Evolutionary conservation across 108 stramenopile genomes (phyloP).

Genomic region (Skeletonema costatum): DNA sequence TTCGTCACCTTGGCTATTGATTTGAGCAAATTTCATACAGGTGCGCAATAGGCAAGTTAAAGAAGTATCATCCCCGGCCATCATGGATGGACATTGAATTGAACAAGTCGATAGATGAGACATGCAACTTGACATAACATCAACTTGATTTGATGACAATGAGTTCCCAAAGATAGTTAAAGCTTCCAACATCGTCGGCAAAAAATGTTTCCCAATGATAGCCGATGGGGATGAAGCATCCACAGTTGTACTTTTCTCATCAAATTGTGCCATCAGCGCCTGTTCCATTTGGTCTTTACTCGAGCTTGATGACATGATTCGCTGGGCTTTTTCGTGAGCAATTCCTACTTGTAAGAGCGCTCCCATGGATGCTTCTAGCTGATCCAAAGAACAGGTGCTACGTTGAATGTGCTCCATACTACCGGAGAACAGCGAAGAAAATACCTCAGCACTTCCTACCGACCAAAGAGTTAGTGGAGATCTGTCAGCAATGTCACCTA

Average conservation of each 20-base stretch:
- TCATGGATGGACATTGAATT: slow-evolving; percentile 53
- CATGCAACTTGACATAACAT: slow-evolving; percentile 15
- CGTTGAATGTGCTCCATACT: neutral
- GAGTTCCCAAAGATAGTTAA: slow-evolving; percentile 11
- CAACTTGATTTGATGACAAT: slow-evolving; percentile 11
- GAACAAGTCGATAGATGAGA: slow-evolving; percentile 30
- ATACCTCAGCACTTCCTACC: slow-evolving; percentile 19
- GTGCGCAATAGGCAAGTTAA: slow-evolving; percentile 37
- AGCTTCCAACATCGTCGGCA: slow-evolving; percentile 30
- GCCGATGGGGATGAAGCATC: slow-evolving; percentile 37
- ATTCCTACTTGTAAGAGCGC: slow-evolving; percentile 47
- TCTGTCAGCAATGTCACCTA: slow-evolving; percentile 62
- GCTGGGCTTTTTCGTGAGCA: slow-evolving; percentile 51
- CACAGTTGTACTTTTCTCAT: slow-evolving; percentile 7
- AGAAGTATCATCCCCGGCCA: slow-evolving; percentile 52
- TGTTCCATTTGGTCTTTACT: slow-evolving; percentile 27
- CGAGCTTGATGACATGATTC: slow-evolving; percentile 1
- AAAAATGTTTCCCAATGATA: slow-evolving; percentile 23
- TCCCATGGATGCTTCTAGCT: slow-evolving; percentile 25
- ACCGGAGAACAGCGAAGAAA: slow-evolving; percentile 10
- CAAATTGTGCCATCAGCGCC: slow-evolving; percentile 12
- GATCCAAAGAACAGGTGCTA: slow-evolving; percentile 4
- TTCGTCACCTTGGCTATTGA: slow-evolving; percentile 4
- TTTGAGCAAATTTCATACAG: slow-evolving; percentile 47
- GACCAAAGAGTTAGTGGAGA: slow-evolving; percentile 52